Base-by-base conservation (phyloP, 1,139 yeast species). In the Suhomyces wounanorum region DNA sequence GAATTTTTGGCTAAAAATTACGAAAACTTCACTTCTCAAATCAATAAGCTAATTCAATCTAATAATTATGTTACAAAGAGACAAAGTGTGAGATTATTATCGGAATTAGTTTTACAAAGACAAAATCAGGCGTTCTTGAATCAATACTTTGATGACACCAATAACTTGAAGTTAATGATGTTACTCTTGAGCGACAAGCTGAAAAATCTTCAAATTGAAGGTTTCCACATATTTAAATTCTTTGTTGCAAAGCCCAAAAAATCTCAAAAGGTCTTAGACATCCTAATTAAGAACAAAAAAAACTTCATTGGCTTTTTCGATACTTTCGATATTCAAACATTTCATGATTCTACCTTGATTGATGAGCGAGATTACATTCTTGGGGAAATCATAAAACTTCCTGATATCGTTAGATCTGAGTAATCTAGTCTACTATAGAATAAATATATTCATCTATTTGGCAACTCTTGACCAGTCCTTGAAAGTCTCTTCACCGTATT, bases 241-340 rank as follows among this genome's bases (percentile, higher is more conserved):
- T 90, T 94, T 69, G 92, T 91, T 35, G 99, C 97, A 8, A 94
- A 94, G 66, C 99, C 99, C 7, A 85, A 87, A 58, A 92, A 92
- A 67, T 79, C 91, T 1, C 90, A 85, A 63, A 83, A 87, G 10
- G 84, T 94, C 2, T 73, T 81, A 52, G 97, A 92, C 66, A 88
- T 94, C 21, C 73, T 94, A 58, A 82, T 85, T 42, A 91, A 91
- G 63, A 94, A 94, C 67, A 84, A 90, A 63, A 85, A 81, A 47
- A 89, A 89, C 63, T 79, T 94, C 55, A 69, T 92, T 43, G 77
- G 78, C 37, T 90, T 89, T 65, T 79, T 94, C 55, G 79, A 80
- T 46, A 79, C 77, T 31, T 89, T 91, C 64, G 87, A 84, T 55
- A 69, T 79, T 17, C 81, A 81, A 73, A 80, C 82, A 54, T 76